A percentile compares a stretch with the other conserved stretches of the same genome.
Conservation (phyloP, 1,139 yeast species). For the Yamadazyma aaseri region DNA sequence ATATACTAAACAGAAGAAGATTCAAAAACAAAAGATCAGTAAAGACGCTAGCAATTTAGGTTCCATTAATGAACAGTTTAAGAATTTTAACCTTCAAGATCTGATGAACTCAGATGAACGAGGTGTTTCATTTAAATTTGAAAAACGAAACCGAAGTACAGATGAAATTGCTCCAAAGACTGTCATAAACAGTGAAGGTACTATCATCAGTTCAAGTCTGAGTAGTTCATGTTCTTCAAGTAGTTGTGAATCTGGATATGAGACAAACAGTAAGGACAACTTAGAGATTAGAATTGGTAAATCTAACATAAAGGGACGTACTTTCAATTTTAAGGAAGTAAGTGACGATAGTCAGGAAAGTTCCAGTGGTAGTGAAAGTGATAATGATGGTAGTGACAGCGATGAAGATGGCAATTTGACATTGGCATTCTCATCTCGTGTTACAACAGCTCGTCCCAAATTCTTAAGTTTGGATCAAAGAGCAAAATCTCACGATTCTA, state of each 20-base stretch:
- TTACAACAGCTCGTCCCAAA: conserved; percentile 36
- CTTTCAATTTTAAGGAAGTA: neutral
- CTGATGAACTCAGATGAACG: conserved; percentile 32
- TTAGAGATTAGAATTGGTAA: conserved; percentile 6
- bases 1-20: conserved; percentile 18
- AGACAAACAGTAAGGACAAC: neutral
- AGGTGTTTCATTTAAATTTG: conserved; percentile 13
- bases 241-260: conserved; percentile 1
- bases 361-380: conserved; percentile 18
- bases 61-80: conserved; percentile 33
- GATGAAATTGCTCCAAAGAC: conserved; percentile 25
- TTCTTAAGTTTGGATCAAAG: conserved; percentile 34
- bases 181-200: conserved; percentile 5
- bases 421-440: conserved; percentile 49
- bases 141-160: conserved; percentile 7
- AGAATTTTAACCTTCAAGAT: conserved; percentile 34
- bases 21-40: conserved; percentile 6
- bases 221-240: conserved; percentile 2
- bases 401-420: conserved; percentile 53
- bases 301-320: neutral
- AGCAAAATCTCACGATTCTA: conserved; percentile 47
- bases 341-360: neutral
- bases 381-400: conserved; percentile 29
- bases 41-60: conserved; percentile 9
- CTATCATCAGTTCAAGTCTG: neutral